A percentile compares a stretch with the other conserved stretches of the same genome.
Conservation (phyloP, 2,329 filamentous ascomycete genomes). For the Diaporthe eres region DNA sequence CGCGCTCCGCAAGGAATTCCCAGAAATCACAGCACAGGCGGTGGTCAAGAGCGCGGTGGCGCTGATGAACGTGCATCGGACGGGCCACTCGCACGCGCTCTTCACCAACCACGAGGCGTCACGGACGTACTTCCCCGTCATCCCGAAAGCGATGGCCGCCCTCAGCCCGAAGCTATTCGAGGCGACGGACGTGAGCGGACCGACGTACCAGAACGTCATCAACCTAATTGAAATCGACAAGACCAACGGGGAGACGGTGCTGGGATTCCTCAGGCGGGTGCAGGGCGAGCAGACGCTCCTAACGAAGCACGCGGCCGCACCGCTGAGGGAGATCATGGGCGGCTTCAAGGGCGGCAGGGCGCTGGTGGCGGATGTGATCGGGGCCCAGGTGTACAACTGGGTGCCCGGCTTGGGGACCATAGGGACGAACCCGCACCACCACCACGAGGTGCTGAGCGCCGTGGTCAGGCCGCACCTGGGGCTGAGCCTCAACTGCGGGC, state of each 20-base stretch:
- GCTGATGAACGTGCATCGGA: slow-evolving; percentile 42
- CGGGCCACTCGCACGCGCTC: slow-evolving; percentile 43
- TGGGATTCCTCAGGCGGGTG: slow-evolving; percentile 39
- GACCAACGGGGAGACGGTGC: slow-evolving; percentile 26
- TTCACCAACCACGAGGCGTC: slow-evolving; percentile 43
- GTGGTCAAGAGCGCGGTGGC: slow-evolving; percentile 42
- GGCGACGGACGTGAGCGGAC: slow-evolving; percentile 43
- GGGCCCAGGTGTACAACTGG: slow-evolving; percentile 42
- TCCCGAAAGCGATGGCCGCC: slow-evolving; percentile 36
- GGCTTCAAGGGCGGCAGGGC: slow-evolving; percentile 14
- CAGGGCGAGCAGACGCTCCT: slow-evolving; percentile 41
- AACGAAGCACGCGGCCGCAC: slow-evolving; percentile 39
- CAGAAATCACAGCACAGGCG: slow-evolving; percentile 34
- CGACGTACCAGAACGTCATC: slow-evolving; percentile 42
- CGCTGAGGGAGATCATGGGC: slow-evolving; percentile 39
- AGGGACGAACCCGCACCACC: slow-evolving; percentile 39
- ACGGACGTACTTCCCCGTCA: slow-evolving; percentile 42
- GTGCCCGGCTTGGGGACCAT: slow-evolving; percentile 40
- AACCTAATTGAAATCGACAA: slow-evolving; percentile 38
- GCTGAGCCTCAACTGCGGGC: slow-evolving; percentile 28
- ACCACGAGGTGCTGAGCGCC: slow-evolving; percentile 36
- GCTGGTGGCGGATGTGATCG: slow-evolving; percentile 37
- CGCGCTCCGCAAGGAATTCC: slow-evolving; percentile 36
- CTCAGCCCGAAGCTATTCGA: slow-evolving; percentile 38
- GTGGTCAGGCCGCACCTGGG: slow-evolving; percentile 37